Conservation (phyloP, 441 rosid genomes). For the Sinapis alba region DNA sequence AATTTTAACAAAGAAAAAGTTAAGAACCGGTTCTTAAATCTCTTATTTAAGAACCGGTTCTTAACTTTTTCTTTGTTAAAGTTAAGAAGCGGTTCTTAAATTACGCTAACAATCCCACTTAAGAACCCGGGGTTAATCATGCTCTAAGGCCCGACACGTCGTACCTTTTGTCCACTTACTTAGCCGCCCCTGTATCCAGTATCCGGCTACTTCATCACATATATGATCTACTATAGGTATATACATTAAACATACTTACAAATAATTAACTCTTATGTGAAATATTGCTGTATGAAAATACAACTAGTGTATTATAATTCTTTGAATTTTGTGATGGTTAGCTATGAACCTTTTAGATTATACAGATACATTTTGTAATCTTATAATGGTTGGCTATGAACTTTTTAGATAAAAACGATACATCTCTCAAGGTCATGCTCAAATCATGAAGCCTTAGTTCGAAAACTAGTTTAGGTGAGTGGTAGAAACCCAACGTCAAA, state of each 20-base stretch:
- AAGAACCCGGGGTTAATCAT: too few species aligned
- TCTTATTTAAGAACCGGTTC: too few species aligned
- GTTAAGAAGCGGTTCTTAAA: too few species aligned
- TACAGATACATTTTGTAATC: background rate
- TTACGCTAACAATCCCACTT: too few species aligned
- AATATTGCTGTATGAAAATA: background rate
- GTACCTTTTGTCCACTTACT: too few species aligned
- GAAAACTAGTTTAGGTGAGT: slow-evolving; percentile 29
- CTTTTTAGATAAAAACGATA: background rate
- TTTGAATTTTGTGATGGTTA: background rate
- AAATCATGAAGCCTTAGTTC: slow-evolving; percentile 23
- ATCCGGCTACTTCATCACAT: background rate
- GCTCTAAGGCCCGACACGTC: too few species aligned
- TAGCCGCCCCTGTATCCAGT: too few species aligned
- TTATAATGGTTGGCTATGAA: background rate
- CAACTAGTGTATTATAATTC: background rate
- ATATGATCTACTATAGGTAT: background rate
- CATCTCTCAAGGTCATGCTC: slow-evolving; percentile 27
- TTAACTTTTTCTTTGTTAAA: too few species aligned
- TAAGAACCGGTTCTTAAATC: too few species aligned
- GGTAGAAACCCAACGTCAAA: slow-evolving; percentile 38
- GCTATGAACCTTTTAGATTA: background rate
- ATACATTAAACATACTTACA: background rate
- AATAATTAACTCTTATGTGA: background rate
- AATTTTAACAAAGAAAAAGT: too few species aligned